Conservation (phyloP, 768 basidiomycete species). For the Naematelia encephala region DNA sequence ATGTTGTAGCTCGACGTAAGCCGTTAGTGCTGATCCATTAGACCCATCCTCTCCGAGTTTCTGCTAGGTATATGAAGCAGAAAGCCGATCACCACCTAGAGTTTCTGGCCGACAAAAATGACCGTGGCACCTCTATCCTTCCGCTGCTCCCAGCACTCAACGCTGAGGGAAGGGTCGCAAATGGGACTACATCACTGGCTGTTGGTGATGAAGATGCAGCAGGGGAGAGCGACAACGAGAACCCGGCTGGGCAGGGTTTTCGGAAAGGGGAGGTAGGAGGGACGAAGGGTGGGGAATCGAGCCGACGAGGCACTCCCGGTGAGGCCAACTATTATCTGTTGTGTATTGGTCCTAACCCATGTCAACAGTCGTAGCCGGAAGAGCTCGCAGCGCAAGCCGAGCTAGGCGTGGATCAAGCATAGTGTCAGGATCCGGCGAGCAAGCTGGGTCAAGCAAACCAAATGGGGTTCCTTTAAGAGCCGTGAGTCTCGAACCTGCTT, state of each 20-base stretch:
- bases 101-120: slow-evolving; percentile 83
- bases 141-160: slow-evolving; percentile 15
- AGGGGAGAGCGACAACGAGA: slow-evolving; percentile 31
- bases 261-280: slow-evolving; percentile 12
- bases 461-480: slow-evolving; percentile 4
- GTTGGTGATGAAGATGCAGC: slow-evolving; percentile 41
- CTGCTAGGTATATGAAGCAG: slow-evolving; percentile 71
- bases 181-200: background rate
- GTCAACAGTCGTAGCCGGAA: background rate
- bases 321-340: too few relatives aligned
- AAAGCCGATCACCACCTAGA: slow-evolving; percentile 83
- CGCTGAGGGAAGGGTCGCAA: background rate
- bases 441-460: slow-evolving; percentile 5
- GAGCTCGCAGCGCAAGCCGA: slow-evolving; percentile 2
- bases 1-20: slow-evolving; percentile 45
- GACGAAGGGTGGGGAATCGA: slow-evolving; percentile 4
- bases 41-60: slow-evolving; percentile 83
- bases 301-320: slow-evolving; percentile 1
- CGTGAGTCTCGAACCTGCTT: slow-evolving; percentile 2
- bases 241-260: slow-evolving; percentile 3
- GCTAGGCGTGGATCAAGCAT: background rate
- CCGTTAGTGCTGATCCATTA: slow-evolving; percentile 46
- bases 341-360: too few relatives aligned
- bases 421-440: slow-evolving; percentile 5
- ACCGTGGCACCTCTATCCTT: slow-evolving; percentile 46